Evolutionary conservation across 768 basidiomycete genomes (phyloP), one percentile per base, ranked within the genome.

Genomic region (Nidula microcarpa): DNA sequence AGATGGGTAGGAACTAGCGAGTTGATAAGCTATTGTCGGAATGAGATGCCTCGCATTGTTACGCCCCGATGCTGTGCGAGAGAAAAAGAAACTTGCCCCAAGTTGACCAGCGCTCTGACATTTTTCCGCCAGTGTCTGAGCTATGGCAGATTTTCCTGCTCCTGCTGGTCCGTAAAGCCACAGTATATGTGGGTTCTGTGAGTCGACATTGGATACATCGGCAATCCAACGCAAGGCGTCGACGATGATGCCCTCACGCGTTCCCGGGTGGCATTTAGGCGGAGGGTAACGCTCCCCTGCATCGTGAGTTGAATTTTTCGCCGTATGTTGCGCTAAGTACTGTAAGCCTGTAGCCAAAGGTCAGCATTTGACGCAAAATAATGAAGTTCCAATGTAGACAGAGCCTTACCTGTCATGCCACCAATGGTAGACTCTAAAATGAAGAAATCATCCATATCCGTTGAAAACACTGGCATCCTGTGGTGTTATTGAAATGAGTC

Each of bases 161-260:
- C 56, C 56, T 2, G 47, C 50, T 18, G 56, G 53, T 9, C 53
- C 56, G 16, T 54, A 37, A 1, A 57, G 4, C 53, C 56, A 57
- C 6, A 57, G 33, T 3, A 54, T 30, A 2, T 7, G 6, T 32
- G 33, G 7, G 4, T 39, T n/a, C 17, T 49, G 0, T 10, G 32
- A 10, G 8, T 9, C 47, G 33, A 7, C 1, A 33, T 8, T 4
- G 18, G 32, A 10, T 8, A 13, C 39, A 43, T 14, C 2, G 8
- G 8, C n/a, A 8, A 50, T 23, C 47, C 23, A 50, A 14, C 14
- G 8, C 6, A 37, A 8, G n/a, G n/a, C n/a, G 9, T 39, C 37
- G n/a, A 2, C 37, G 7, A 41, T 17, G 8, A 50, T 11, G 5
- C 11, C 32, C 9, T 41, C 48, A 1, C 53, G 47, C 6, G 53